phyloP scores from a whole-genome alignment of 1,284 basidiomycete species.

The Stereum hirsutum region DNA sequence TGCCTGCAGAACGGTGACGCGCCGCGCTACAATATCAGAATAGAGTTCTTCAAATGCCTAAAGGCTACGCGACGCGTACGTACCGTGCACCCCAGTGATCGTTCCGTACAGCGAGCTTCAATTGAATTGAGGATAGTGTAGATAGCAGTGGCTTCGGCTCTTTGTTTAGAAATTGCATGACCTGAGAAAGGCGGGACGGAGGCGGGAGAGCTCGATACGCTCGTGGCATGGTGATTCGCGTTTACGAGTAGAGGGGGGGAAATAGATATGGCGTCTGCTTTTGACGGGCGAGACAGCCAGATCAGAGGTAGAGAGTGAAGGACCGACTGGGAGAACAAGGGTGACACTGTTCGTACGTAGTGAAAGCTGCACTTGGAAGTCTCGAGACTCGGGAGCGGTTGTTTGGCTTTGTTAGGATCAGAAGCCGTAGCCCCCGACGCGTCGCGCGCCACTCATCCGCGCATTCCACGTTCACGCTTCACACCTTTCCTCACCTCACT shows the following conservation, averaged over 20 bases:
- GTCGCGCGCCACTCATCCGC: not conserved
- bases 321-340: no score
- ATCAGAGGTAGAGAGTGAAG: no score
- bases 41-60: no score
- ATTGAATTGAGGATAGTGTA: slow-evolving; percentile 39
- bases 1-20: slow-evolving; percentile 33
- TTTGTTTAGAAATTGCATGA: slow-evolving; percentile 42
- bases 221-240: no score
- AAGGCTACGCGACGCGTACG: slow-evolving; percentile 8
- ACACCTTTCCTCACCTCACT: no score
- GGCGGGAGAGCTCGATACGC: slow-evolving; percentile 37
- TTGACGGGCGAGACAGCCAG: no score
- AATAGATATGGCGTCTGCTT: no score
- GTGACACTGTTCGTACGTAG: slow-evolving; percentile 1
- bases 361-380: not conserved
- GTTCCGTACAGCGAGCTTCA: slow-evolving; percentile 52
- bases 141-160: slow-evolving; percentile 46
- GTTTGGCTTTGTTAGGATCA: slow-evolving; percentile 16
- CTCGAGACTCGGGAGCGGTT: slow-evolving; percentile 7
- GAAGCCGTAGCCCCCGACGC: slow-evolving; percentile 1
- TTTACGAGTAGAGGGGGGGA: no score
- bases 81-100: slow-evolving; percentile 68
- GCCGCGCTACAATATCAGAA: not conserved
- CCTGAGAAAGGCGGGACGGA: slow-evolving; percentile 44
- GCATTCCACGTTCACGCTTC: not conserved